phyloP scores from a whole-genome alignment of 495 filamentous ascomycete species.

The Pyrenula massariospora region DNA sequence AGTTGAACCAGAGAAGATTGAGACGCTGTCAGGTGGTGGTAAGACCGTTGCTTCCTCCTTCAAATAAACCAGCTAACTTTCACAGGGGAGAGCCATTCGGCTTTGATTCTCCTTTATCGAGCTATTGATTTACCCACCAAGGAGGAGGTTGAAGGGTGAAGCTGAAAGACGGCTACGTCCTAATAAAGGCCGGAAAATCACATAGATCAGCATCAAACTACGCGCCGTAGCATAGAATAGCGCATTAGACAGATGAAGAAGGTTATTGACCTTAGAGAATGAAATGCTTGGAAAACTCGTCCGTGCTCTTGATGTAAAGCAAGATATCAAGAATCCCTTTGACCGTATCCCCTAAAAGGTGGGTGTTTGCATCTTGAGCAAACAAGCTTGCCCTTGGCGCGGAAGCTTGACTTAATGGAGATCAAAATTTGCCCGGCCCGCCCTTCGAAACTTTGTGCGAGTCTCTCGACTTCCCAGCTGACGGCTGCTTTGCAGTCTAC shows the following conservation, averaged over 20 bases:
- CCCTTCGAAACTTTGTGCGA: too few relatives aligned
- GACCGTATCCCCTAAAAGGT: too few relatives aligned
- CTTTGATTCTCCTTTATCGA: conserved; percentile 82
- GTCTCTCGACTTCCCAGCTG: not conserved
- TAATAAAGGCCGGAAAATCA: not conserved
- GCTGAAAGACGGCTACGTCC: too few relatives aligned
- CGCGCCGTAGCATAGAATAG: not conserved
- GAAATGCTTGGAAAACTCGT: too few relatives aligned
- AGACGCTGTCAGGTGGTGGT: conserved; percentile 82
- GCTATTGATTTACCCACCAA: conserved; percentile 57
- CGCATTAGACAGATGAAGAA: not conserved
- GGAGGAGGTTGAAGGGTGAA: conserved; percentile 27
- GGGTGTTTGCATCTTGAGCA: not conserved
- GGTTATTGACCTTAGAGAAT: too few relatives aligned
- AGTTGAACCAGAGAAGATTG: conserved; percentile 83
- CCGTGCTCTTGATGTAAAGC: too few relatives aligned
- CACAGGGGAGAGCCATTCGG: conserved; percentile 79
- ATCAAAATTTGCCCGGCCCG: too few relatives aligned
- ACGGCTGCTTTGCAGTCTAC: not conserved
- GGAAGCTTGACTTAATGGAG: too few relatives aligned
- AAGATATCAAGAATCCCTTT: too few relatives aligned
- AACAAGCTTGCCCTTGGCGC: not conserved
- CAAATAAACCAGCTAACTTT: not conserved
- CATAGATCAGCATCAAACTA: not conserved
- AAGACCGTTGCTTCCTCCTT: conserved; percentile 15